Percentiles rank a stretch among this genome's conserved stretches.
These are phyloP conservation scores for Barnettozyma vustinii DNA, from an alignment of 805 yeast species.

Conservation along the genomic window DNA sequence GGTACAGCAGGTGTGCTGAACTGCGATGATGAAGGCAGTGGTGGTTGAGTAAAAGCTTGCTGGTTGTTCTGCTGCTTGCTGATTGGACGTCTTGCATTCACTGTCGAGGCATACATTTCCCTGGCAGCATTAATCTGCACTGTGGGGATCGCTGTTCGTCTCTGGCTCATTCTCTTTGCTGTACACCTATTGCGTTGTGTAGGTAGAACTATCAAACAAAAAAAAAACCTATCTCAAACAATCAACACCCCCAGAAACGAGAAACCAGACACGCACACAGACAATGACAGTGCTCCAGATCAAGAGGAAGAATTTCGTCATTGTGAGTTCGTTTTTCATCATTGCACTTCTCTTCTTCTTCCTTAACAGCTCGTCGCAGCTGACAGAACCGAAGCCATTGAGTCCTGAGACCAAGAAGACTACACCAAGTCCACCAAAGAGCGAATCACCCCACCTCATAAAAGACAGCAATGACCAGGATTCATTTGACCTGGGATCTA, in stretches of 20 bases:
- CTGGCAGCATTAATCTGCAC: conserved; percentile 57
- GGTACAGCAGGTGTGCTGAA: background rate
- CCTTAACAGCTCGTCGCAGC: conserved; percentile 12
- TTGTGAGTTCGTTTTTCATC: conserved; percentile 8
- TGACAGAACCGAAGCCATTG: conserved; percentile 25
- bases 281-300: background rate
- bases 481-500: conserved; percentile 2
- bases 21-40: background rate
- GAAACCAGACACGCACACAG: background rate
- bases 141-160: conserved; percentile 40
- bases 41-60: background rate
- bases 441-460: background rate
- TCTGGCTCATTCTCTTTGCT: conserved; percentile 26
- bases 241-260: background rate
- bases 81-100: conserved; percentile 29
- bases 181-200: too few species aligned
- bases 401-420: conserved; percentile 28
- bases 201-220: too few species aligned
- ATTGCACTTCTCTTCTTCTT: conserved; percentile 17
- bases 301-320: conserved; percentile 4
- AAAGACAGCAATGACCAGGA: background rate
- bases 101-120: conserved; percentile 46
- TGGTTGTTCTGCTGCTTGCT: conserved; percentile 1
- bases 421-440: background rate
- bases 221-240: too few species aligned